Percentiles rank a stretch among this genome's conserved stretches.
These are phyloP conservation scores for Leptomonas pyrrhocoris DNA, from an alignment of 208 protist genomes.

Conservation along the genomic window DNA sequence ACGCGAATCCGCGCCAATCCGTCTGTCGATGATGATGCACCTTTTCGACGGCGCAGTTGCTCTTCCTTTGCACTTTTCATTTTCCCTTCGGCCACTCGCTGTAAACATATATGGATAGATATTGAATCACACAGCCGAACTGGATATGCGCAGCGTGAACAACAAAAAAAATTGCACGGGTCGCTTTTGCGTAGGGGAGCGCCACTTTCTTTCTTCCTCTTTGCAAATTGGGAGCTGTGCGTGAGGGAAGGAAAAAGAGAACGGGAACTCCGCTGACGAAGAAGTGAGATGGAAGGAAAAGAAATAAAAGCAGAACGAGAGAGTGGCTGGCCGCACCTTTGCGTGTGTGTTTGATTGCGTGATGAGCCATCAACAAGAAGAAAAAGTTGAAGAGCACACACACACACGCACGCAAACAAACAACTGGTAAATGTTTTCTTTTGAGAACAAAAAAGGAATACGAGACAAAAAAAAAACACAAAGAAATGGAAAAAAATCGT, in stretches of 20 bases:
- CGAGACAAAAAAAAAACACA: not conserved
- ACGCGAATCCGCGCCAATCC: too few relatives aligned
- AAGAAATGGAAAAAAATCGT: slow-evolving; percentile 5
- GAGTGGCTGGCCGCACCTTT: too few relatives aligned
- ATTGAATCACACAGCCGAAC: too few relatives aligned
- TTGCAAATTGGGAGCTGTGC: not conserved
- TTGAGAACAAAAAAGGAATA: too few relatives aligned
- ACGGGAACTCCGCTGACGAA: not conserved
- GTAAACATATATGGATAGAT: too few relatives aligned
- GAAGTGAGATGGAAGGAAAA: slow-evolving; percentile 3
- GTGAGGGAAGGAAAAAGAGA: slow-evolving; percentile 1
- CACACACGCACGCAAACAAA: too few relatives aligned
- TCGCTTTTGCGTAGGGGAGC: too few relatives aligned
- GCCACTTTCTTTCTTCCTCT: slow-evolving; percentile 1
- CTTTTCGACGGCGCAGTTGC: too few relatives aligned
- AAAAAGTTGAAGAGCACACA: not conserved
- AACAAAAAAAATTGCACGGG: not conserved
- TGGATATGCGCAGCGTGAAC: not conserved
- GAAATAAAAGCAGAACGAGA: slow-evolving; percentile 4
- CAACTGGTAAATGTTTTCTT: not conserved
- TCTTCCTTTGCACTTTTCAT: too few relatives aligned
- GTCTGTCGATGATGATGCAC: too few relatives aligned
- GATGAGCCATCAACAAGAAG: not conserved
- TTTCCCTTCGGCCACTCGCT: too few relatives aligned
- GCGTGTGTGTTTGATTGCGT: too few relatives aligned